A percentile compares a stretch with the other conserved stretches of the same genome.
phyloP scores from a whole-genome alignment of 2,329 filamentous ascomycete genomes.

The Pseudogymnoascus sp. region DNA sequence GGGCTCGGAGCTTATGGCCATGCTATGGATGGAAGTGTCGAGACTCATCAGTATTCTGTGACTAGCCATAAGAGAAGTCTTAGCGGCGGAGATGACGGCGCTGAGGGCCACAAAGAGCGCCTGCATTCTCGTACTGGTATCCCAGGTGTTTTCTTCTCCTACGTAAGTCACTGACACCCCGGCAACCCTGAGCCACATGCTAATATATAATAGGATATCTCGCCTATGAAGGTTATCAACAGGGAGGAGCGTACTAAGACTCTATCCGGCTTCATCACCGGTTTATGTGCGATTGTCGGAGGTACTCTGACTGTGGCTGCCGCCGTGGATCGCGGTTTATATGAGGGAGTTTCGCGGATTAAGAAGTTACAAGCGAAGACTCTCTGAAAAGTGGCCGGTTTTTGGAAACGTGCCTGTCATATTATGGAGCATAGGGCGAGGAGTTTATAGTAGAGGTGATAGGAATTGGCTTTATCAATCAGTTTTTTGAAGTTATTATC shows the following conservation, averaged over 20 bases:
- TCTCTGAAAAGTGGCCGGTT: constrained; percentile 29
- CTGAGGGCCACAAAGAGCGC: constrained; percentile 86
- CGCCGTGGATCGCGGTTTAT: constrained; percentile 81
- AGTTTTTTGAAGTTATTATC: background rate
- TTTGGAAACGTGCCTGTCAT: constrained; percentile 4
- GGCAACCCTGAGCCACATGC: background rate
- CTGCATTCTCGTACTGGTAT: constrained; percentile 86
- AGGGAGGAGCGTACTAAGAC: constrained; percentile 82
- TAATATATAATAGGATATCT: constrained; percentile 65
- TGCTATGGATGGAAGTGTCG: constrained; percentile 67
- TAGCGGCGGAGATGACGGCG: constrained; percentile 69
- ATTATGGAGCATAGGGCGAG: constrained; percentile 4
- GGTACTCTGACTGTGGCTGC: constrained; percentile 94
- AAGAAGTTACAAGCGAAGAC: constrained; percentile 75
- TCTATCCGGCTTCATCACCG: constrained; percentile 85
- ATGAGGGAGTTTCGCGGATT: constrained; percentile 75
- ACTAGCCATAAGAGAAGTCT: constrained; percentile 92
- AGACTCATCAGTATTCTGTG: constrained; percentile 97
- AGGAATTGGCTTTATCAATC: background rate
- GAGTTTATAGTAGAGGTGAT: constrained; percentile 7
- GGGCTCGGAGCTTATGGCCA: constrained; percentile 62
- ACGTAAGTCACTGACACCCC: constrained; percentile 50
- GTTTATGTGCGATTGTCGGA: constrained; percentile 87
- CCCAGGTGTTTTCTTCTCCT: constrained; percentile 96
- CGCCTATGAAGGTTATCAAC: constrained; percentile 99